phyloP scores from a whole-genome alignment of 306 rosid species.

The Ceratonia siliqua region DNA sequence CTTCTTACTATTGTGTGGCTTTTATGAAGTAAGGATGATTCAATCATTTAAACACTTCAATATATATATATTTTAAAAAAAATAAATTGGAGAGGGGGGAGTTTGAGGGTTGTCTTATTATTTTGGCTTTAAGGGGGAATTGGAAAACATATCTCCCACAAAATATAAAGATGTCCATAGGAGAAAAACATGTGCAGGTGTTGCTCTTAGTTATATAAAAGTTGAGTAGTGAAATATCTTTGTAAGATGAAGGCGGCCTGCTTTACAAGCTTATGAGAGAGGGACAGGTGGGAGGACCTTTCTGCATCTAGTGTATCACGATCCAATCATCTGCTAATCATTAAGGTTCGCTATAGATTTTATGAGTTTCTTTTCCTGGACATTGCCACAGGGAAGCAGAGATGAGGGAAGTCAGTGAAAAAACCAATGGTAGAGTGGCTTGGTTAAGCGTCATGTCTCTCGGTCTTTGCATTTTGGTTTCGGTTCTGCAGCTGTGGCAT shows the following conservation, averaged over 20 bases:
- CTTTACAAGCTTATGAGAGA: too few species aligned
- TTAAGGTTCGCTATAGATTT: slow-evolving; percentile 15
- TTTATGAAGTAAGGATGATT: slow-evolving; percentile 7
- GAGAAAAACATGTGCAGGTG: neutral
- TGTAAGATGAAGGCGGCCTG: too few species aligned
- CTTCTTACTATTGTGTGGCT: slow-evolving; percentile 10
- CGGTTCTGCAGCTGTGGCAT: slow-evolving; percentile 42
- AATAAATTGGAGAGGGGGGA: too few species aligned
- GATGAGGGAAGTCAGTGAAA: slow-evolving; percentile 66
- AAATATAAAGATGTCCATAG: neutral
- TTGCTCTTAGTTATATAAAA: too few species aligned
- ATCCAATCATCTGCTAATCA: neutral
- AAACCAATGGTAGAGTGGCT: slow-evolving; percentile 55
- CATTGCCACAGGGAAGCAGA: slow-evolving; percentile 57
- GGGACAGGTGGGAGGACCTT: too few species aligned
- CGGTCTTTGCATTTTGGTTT: slow-evolving; percentile 46
- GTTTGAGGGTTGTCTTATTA: neutral
- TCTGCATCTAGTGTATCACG: too few species aligned
- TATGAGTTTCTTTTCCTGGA: slow-evolving; percentile 28
- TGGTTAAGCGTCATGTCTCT: slow-evolving; percentile 59
- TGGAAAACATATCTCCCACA: slow-evolving; percentile 13
- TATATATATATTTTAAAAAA: too few species aligned
- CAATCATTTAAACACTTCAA: neutral
- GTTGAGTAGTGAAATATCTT: too few species aligned
- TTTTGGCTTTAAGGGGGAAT: neutral